Conservation (phyloP, 441 rosid genomes). For the Manihot esculenta region DNA sequence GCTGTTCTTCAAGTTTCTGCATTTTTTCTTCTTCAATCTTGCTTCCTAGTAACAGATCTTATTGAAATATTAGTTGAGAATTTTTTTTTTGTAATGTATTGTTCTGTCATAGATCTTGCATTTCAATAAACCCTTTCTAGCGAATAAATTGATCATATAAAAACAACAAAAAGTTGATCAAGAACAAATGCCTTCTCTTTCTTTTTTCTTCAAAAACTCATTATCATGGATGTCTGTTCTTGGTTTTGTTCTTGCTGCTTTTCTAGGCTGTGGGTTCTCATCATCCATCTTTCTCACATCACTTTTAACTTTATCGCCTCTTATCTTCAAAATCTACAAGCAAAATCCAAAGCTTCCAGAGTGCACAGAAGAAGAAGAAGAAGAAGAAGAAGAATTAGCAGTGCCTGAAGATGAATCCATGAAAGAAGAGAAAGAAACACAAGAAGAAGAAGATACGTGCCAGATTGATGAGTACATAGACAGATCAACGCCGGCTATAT, state of each 20-base stretch:
- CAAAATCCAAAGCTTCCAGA: conserved; percentile 23
- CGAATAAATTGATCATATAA: not conserved
- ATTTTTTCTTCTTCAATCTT: not conserved
- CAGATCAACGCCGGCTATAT: conserved; percentile 25
- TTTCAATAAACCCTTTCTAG: not conserved
- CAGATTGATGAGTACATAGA: conserved; percentile 26
- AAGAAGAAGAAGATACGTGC: not conserved
- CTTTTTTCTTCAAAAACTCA: conserved; percentile 37
- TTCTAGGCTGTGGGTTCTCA: conserved; percentile 39
- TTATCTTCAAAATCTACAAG: conserved; percentile 38
- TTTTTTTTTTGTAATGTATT: not conserved
- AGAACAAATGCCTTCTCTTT: conserved; percentile 32
- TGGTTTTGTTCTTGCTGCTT: conserved; percentile 34
- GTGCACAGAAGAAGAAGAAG: conserved; percentile 16
- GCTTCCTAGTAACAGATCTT: not conserved
- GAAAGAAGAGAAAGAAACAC: conserved; percentile 7
- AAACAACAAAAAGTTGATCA: no score
- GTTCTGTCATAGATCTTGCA: not conserved
- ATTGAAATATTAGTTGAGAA: no score
- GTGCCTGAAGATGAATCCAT: conserved; percentile 13
- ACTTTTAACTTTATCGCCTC: conserved; percentile 36
- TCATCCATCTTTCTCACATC: conserved; percentile 36
- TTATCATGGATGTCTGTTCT: conserved; percentile 41
- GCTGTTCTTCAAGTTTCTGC: not conserved
- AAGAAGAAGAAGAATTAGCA: conserved; percentile 12